Conservation (phyloP, 1,284 basidiomycete genomes). For the Cerioporus squamosus region DNA sequence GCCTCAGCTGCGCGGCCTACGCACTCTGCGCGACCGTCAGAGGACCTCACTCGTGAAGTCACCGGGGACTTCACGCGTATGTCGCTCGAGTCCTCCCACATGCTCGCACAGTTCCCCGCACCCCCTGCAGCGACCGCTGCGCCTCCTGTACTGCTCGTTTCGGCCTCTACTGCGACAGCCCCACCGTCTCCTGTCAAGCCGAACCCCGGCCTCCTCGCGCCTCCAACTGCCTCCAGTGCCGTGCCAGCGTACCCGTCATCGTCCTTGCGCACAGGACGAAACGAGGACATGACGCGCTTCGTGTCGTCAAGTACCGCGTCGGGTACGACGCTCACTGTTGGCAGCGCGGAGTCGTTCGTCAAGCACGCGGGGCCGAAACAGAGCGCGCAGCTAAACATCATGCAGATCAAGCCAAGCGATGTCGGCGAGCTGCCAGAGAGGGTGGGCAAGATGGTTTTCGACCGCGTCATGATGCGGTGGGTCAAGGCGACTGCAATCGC, state of each 20-base stretch:
- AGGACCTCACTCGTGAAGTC: constrained; percentile 38
- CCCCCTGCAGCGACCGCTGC: constrained; percentile 14
- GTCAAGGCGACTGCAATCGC: constrained; percentile 59
- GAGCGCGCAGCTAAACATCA: constrained; percentile 77
- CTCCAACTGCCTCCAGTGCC: constrained; percentile 13
- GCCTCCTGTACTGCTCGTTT: constrained; percentile 29
- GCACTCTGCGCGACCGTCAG: constrained; percentile 20
- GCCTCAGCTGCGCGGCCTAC: background rate
- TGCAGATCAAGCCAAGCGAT: constrained; percentile 81
- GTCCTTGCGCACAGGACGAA: constrained; percentile 53
- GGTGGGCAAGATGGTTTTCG: constrained; percentile 88
- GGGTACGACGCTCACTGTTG: constrained; percentile 72
- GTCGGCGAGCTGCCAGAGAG: constrained; percentile 74
- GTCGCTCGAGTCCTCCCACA: constrained; percentile 31
- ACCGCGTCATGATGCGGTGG: constrained; percentile 83
- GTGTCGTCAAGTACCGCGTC: constrained; percentile 83
- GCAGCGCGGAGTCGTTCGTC: constrained; percentile 78
- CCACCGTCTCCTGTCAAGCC: constrained; percentile 21
- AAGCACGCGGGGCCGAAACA: constrained; percentile 82
- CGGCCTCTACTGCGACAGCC: constrained; percentile 30
- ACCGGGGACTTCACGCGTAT: constrained; percentile 26
- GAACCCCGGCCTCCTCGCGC: constrained; percentile 27
- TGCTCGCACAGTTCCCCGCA: constrained; percentile 37
- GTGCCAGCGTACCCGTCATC: constrained; percentile 51
- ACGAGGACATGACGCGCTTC: constrained; percentile 83